Evolutionary conservation across 2,329 filamentous ascomycete genomes (phyloP).

Genomic region (Fusarium udum): DNA sequence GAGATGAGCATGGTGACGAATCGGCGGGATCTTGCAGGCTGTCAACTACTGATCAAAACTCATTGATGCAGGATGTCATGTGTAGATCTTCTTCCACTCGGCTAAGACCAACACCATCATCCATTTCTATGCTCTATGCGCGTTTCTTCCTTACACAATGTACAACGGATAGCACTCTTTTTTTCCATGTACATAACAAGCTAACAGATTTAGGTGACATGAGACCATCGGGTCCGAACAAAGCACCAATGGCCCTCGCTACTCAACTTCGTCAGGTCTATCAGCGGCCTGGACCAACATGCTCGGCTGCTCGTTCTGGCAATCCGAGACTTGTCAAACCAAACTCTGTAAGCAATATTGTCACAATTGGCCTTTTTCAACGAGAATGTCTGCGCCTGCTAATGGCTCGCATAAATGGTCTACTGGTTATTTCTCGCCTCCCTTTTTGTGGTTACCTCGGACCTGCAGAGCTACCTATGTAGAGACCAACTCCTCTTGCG

Average conservation of each 20-base stretch:
- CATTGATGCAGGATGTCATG: neutral
- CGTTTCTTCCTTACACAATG: neutral
- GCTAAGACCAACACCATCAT: neutral
- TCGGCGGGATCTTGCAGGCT: slow-evolving; percentile 10
- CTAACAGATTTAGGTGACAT: neutral
- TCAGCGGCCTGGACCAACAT: slow-evolving; percentile 7
- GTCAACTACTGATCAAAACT: neutral
- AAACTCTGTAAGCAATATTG: neutral
- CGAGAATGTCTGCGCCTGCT: neutral
- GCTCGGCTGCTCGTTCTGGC: neutral
- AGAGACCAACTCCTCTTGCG: slow-evolving; percentile 23
- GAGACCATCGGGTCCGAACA: slow-evolving; percentile 9
- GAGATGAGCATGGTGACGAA: slow-evolving; percentile 12
- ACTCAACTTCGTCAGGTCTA: slow-evolving; percentile 8
- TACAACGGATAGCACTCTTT: neutral
- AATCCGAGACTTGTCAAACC: slow-evolving; percentile 1
- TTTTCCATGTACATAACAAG: neutral
- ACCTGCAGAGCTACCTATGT: slow-evolving; percentile 22
- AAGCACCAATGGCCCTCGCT: neutral
- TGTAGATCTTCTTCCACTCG: neutral
- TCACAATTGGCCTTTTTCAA: neutral
- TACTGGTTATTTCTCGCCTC: slow-evolving; percentile 4
- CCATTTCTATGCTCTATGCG: neutral
- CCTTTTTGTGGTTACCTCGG: slow-evolving; percentile 25
- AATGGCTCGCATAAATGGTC: slow-evolving; percentile 35